A percentile compares a stretch with the other conserved stretches of the same genome.
phyloP scores from a whole-genome alignment of 139 green algal genomes.

The Chlamydomonas schloesseri region DNA sequence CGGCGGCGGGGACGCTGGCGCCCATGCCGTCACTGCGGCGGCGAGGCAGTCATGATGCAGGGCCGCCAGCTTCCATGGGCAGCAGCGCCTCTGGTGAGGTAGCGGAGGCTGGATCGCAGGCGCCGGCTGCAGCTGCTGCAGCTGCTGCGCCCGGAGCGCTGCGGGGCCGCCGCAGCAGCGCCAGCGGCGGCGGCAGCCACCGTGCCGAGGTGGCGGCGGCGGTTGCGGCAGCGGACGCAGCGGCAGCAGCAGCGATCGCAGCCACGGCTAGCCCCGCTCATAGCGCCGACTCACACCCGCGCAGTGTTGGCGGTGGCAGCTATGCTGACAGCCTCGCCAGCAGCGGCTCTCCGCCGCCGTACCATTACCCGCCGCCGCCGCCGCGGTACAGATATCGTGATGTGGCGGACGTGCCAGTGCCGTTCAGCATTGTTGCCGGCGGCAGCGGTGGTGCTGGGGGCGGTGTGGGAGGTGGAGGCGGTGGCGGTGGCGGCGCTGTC shows the following conservation, averaged over 20 bases:
- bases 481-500: background rate
- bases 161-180: too few relatives aligned
- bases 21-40: too few relatives aligned
- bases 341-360: background rate
- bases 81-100: too few relatives aligned
- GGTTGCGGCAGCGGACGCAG: background rate
- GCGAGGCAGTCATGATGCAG: background rate
- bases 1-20: too few relatives aligned
- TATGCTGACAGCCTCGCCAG: background rate
- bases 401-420: conserved; percentile 11
- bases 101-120: too few relatives aligned
- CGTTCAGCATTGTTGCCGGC: background rate
- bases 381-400: background rate
- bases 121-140: too few relatives aligned
- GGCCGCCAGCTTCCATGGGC: too few relatives aligned
- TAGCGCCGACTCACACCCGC: background rate
- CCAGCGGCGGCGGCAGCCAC: too few relatives aligned
- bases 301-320: background rate
- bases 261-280: background rate
- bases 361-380: background rate
- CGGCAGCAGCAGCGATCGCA: background rate
- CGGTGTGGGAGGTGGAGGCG: too few relatives aligned
- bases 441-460: too few relatives aligned
- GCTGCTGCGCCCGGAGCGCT: too few relatives aligned
- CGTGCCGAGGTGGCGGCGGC: background rate